Evolutionary conservation across 2,329 filamentous ascomycete species (phyloP).

Genomic region (Magnaporthiopsis incrustans): DNA sequence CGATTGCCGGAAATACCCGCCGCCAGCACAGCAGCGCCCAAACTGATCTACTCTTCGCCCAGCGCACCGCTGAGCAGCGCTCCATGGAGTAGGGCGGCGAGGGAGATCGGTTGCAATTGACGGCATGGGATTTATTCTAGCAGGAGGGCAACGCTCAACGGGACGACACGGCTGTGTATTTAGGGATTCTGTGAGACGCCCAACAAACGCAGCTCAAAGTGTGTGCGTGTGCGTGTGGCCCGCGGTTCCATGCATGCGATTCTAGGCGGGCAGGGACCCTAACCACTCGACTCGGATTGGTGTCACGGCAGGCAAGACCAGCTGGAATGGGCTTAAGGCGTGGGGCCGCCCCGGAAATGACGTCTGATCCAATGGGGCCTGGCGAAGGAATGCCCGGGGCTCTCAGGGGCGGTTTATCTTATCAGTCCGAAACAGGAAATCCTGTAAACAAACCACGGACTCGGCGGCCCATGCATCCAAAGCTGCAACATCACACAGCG

Average conservation of each 20-base stretch:
- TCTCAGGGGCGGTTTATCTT: slow-evolving; percentile 3
- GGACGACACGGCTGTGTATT: too few relatives aligned
- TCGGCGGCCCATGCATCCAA: background rate
- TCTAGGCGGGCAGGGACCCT: background rate
- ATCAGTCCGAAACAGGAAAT: slow-evolving; percentile 6
- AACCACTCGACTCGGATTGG: background rate
- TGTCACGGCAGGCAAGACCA: too few relatives aligned
- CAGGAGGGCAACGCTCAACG: background rate
- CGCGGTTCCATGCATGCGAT: slow-evolving; percentile 2
- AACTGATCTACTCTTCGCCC: background rate
- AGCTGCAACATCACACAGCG: background rate
- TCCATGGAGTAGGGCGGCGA: background rate
- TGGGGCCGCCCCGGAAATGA: background rate
- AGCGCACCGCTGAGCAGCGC: too few relatives aligned
- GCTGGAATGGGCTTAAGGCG: background rate
- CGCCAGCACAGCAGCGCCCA: background rate
- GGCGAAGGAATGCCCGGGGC: background rate
- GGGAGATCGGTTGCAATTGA: background rate
- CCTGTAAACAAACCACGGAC: slow-evolving; percentile 6
- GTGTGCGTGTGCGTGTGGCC: background rate
- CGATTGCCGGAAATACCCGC: slow-evolving; percentile 8
- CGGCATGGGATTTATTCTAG: background rate
- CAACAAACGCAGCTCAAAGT: background rate
- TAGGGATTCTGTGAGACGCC: slow-evolving; percentile 1
- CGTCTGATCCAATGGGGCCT: background rate